Evolutionary conservation across 345 rosid species (phyloP).

Genomic region (Euphorbia lathyris): DNA sequence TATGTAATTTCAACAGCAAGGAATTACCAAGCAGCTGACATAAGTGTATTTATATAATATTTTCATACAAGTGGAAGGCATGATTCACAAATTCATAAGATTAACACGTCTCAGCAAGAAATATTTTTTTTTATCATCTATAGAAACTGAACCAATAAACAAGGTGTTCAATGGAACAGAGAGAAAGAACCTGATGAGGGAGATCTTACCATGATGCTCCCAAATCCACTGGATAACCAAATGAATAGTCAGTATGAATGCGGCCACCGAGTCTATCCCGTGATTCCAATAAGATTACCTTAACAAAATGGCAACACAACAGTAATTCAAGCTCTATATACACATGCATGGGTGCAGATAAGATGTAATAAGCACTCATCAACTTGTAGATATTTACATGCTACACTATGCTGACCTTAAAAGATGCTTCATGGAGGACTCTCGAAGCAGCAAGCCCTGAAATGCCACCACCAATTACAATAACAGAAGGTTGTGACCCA

Average conservation of each 20-base stretch:
- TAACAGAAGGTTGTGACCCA: slow-evolving; percentile 51
- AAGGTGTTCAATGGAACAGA: not conserved
- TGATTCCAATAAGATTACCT: slow-evolving; percentile 84
- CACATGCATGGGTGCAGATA: not conserved
- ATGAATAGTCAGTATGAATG: slow-evolving; percentile 80
- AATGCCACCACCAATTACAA: slow-evolving; percentile 86
- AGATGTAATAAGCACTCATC: not conserved
- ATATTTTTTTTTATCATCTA: not conserved
- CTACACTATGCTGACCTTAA: slow-evolving; percentile 41
- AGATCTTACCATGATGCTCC: slow-evolving; percentile 81
- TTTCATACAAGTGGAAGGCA: not conserved
- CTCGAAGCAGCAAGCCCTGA: slow-evolving; percentile 89
- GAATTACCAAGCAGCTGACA: not conserved
- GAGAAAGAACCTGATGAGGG: not conserved
- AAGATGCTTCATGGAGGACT: slow-evolving; percentile 58
- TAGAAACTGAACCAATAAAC: not conserved
- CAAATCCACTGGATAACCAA: slow-evolving; percentile 91
- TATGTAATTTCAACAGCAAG: not conserved
- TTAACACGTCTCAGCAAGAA: not conserved
- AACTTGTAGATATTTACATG: not conserved
- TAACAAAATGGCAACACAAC: slow-evolving; percentile 7
- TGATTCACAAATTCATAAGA: not conserved
- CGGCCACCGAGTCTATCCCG: slow-evolving; percentile 90
- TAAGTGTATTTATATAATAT: not conserved
- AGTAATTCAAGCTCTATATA: not conserved